Conservation (phyloP, 306 rosid species). For the Myrica gale region DNA sequence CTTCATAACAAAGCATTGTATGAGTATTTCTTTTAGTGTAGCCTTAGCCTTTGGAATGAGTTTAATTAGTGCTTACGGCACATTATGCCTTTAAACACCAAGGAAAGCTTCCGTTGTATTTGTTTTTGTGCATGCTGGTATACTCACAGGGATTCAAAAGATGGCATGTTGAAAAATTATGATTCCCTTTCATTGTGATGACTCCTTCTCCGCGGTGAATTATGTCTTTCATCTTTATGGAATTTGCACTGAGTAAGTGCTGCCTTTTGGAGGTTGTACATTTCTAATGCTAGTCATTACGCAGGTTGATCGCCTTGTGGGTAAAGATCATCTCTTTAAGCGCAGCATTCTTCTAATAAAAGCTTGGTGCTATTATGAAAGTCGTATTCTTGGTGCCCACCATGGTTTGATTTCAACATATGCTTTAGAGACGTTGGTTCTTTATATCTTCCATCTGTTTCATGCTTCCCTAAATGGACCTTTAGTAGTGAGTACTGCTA, state of each 20-base stretch:
- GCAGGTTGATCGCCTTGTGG: constrained; percentile 74
- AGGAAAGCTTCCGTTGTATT: neutral
- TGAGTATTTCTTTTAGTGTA: neutral
- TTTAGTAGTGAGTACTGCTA: constrained; percentile 58
- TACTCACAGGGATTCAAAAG: neutral
- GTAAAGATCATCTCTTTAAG: constrained; percentile 76
- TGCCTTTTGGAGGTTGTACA: constrained; percentile 14
- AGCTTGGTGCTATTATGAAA: constrained; percentile 95
- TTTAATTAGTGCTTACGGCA: neutral
- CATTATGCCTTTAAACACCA: neutral
- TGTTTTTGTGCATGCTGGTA: neutral
- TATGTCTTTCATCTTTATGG: constrained; percentile 5
- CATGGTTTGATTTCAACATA: constrained; percentile 90
- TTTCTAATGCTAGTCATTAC: constrained; percentile 10
- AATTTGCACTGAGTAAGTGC: constrained; percentile 18
- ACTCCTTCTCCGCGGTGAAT: neutral
- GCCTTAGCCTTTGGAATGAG: neutral
- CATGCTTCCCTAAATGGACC: constrained; percentile 71
- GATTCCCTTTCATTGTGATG: neutral
- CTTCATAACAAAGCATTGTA: neutral
- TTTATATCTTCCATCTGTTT: constrained; percentile 75
- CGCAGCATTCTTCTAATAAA: constrained; percentile 79
- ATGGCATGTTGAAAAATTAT: neutral
- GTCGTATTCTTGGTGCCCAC: constrained; percentile 87
- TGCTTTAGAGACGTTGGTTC: constrained; percentile 85